These are phyloP conservation scores for Coffea canephora DNA, from an alignment of 257 asterid genomes.

Conservation along the genomic window DNA sequence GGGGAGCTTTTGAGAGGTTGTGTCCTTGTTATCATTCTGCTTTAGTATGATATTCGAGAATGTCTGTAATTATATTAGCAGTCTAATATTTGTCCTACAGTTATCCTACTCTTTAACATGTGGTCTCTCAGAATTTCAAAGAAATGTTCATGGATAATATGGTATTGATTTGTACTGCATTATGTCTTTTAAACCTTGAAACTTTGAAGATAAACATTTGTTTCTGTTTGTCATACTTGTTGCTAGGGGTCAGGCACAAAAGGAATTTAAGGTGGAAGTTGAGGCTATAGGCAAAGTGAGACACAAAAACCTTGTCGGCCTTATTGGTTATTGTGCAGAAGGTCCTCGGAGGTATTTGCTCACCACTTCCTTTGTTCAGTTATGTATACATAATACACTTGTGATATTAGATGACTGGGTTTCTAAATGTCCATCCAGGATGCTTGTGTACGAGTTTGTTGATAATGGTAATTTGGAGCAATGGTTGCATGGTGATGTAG, in stretches of 20 bases:
- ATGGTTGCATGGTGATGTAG: conserved; percentile 97
- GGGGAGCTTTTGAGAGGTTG: background rate
- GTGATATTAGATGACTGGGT: background rate
- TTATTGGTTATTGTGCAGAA: conserved; percentile 90
- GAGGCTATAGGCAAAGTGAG: conserved; percentile 98
- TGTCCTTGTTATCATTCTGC: background rate
- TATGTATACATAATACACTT: background rate
- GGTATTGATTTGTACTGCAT: background rate
- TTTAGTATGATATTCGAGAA: background rate
- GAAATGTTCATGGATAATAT: background rate
- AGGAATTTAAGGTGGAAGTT: conserved; percentile 95
- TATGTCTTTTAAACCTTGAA: background rate
- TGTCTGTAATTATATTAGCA: background rate
- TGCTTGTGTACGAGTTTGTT: conserved; percentile 88
- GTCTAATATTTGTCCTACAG: background rate
- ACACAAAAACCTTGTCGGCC: conserved; percentile 95
- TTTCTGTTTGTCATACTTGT: conserved; percentile 9
- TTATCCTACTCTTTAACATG: background rate
- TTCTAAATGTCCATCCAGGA: conserved; percentile 43
- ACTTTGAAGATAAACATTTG: conserved; percentile 8
- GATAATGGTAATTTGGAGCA: conserved; percentile 97
- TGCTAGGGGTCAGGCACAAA: conserved; percentile 93
- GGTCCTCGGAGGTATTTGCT: conserved; percentile 69
- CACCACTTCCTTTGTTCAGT: background rate
- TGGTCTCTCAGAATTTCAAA: background rate